These are phyloP conservation scores for Nothophoma quercina DNA, from an alignment of 2,329 filamentous ascomycete species.

Conservation along the genomic window DNA sequence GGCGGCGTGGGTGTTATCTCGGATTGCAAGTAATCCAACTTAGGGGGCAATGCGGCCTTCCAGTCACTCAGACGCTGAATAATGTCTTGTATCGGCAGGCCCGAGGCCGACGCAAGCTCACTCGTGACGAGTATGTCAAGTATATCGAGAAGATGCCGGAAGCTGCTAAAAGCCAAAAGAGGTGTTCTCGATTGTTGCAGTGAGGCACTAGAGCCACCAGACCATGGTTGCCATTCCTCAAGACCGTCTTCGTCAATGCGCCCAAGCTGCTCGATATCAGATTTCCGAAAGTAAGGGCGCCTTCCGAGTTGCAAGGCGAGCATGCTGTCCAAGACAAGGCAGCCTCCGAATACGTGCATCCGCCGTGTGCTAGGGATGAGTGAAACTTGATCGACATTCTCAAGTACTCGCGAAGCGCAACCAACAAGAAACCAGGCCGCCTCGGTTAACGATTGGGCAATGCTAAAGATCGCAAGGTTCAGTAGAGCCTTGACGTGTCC, in stretches of 20 bases:
- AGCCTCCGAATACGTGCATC: slow-evolving; percentile 61
- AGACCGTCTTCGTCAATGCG: slow-evolving; percentile 69
- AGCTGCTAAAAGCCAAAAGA: slow-evolving; percentile 59
- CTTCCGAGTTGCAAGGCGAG: slow-evolving; percentile 61
- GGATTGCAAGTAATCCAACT: slow-evolving; percentile 30
- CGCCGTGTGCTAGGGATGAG: slow-evolving; percentile 32
- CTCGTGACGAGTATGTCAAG: slow-evolving; percentile 32
- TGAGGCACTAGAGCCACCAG: slow-evolving; percentile 55
- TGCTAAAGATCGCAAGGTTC: slow-evolving; percentile 66
- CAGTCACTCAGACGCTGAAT: slow-evolving; percentile 49
- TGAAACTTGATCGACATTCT: slow-evolving; percentile 52
- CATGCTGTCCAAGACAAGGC: slow-evolving; percentile 69
- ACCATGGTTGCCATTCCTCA: slow-evolving; percentile 80
- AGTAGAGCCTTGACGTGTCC: slow-evolving; percentile 54
- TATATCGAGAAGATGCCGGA: slow-evolving; percentile 57
- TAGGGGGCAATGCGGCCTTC: slow-evolving; percentile 40
- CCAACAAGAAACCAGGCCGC: slow-evolving; percentile 72
- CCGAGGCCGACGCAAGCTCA: slow-evolving; percentile 21
- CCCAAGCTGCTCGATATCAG: slow-evolving; percentile 58
- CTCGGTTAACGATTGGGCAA: slow-evolving; percentile 65
- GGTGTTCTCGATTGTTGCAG: slow-evolving; percentile 34
- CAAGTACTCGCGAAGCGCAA: slow-evolving; percentile 65
- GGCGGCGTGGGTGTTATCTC: slow-evolving; percentile 21
- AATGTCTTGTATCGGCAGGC: slow-evolving; percentile 40
- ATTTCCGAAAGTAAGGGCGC: slow-evolving; percentile 58